Evolutionary conservation across 163 green algal genomes (phyloP).

Genomic region (Coccomyxa subellipsoidea): DNA sequence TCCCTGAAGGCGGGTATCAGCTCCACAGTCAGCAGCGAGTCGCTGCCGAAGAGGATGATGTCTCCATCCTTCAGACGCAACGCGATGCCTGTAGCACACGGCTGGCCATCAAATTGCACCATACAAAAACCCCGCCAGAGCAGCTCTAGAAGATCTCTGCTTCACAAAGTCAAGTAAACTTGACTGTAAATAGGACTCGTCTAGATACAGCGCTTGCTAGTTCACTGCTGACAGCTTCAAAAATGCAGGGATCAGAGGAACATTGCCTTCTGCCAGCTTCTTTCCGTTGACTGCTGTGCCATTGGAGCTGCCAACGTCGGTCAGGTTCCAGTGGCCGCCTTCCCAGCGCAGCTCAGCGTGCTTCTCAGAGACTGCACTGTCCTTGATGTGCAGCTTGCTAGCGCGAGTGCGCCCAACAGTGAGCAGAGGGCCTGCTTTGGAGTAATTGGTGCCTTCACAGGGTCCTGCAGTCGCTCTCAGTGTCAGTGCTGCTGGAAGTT

Average conservation of each 20-base stretch:
- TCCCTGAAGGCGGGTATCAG: neutral
- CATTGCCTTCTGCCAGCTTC: constrained; percentile 22
- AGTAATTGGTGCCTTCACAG: constrained; percentile 17
- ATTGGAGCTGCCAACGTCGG: constrained; percentile 69
- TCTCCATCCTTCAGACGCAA: constrained; percentile 5
- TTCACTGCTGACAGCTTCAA: too few species aligned
- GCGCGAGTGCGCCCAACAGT: constrained; percentile 35
- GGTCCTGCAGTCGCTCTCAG: constrained; percentile 24
- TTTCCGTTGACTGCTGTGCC: constrained; percentile 64
- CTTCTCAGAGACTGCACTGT: constrained; percentile 60
- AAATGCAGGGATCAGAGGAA: too few species aligned
- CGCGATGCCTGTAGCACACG: neutral
- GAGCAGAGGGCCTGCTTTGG: constrained; percentile 16
- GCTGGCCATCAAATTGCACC: neutral
- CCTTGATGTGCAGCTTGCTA: constrained; percentile 61
- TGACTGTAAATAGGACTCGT: too few species aligned
- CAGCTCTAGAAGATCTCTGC: neutral
- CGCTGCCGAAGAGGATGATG: neutral
- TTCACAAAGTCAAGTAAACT: neutral
- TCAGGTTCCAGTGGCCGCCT: constrained; percentile 43
- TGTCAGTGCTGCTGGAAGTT: constrained; percentile 10
- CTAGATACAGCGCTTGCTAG: too few species aligned
- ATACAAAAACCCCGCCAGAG: neutral
- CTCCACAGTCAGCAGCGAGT: neutral
- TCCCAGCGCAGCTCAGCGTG: constrained; percentile 62